A percentile compares a stretch with the other conserved stretches of the same genome.
Evolutionary conservation across 2,329 filamentous ascomycete genomes (phyloP).

Genomic region (Alternaria alternata): DNA sequence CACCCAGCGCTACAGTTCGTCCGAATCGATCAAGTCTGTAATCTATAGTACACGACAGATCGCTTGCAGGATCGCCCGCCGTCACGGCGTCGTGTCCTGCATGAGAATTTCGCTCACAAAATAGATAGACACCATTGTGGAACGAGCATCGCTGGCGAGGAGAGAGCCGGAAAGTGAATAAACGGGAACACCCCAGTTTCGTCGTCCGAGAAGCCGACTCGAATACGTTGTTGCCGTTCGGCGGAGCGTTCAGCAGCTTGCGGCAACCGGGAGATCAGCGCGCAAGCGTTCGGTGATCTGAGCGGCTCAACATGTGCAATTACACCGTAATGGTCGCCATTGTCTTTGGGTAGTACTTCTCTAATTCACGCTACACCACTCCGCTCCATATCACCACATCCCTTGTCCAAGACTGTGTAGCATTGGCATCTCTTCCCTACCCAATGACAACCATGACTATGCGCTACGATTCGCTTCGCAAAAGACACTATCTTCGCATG

Average conservation of each 20-base stretch:
- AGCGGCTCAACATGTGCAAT: neutral
- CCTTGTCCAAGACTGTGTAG: too few relatives aligned
- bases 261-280: neutral
- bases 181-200: neutral
- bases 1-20: slow-evolving; percentile 3
- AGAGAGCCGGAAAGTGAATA: neutral
- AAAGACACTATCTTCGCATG: too few relatives aligned
- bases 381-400: neutral
- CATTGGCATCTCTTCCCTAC: too few relatives aligned
- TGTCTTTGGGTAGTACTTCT: neutral
- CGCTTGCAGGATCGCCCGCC: slow-evolving; percentile 11
- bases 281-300: neutral
- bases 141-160: slow-evolving; percentile 5
- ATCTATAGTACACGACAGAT: slow-evolving; percentile 7
- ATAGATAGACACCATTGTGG: neutral
- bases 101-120: neutral
- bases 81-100: neutral
- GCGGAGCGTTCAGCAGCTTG: neutral
- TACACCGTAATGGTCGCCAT: neutral
- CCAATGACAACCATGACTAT: too few relatives aligned
- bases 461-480: too few relatives aligned
- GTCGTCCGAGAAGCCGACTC: neutral
- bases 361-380: neutral
- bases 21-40: slow-evolving; percentile 3
- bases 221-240: neutral